Conservation (phyloP, 768 basidiomycete species). For the Rubroboletus pulcherrimus region DNA sequence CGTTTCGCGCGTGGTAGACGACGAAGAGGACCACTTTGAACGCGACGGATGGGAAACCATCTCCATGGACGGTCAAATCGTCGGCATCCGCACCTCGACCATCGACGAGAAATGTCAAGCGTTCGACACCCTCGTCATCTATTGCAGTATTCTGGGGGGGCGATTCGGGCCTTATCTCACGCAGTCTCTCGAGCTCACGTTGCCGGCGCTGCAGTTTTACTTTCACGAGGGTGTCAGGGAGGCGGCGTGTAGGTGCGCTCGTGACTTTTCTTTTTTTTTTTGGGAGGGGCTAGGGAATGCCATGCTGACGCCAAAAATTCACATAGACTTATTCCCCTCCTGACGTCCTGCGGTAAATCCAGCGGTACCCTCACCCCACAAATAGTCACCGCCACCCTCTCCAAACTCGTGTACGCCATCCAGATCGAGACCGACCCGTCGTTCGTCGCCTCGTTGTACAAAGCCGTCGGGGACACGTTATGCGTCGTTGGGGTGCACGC, state of each 20-base stretch:
- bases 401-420: conserved; percentile 60
- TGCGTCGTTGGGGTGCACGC: conserved; percentile 54
- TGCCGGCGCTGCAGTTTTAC: conserved; percentile 70
- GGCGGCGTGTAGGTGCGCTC: conserved; percentile 64
- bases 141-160: conserved; percentile 63
- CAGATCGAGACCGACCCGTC: conserved; percentile 68
- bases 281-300: background rate
- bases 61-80: conserved; percentile 68
- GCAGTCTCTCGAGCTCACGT: conserved; percentile 66
- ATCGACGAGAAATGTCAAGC: conserved; percentile 88
- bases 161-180: conserved; percentile 70
- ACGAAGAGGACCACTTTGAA: conserved; percentile 50
- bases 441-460: conserved; percentile 75
- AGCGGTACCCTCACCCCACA: conserved; percentile 60
- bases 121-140: conserved; percentile 81
- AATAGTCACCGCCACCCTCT: conserved; percentile 67
- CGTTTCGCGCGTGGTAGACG: conserved; percentile 39
- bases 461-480: conserved; percentile 60
- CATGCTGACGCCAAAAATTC: background rate
- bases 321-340: conserved; percentile 66
- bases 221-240: conserved; percentile 86
- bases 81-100: conserved; percentile 74
- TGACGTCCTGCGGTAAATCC: conserved; percentile 64
- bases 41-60: conserved; percentile 79
- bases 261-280: background rate